These are phyloP conservation scores for Paramecium sonneborni DNA, from an alignment of 73 alveolate species.

Conservation along the genomic window DNA sequence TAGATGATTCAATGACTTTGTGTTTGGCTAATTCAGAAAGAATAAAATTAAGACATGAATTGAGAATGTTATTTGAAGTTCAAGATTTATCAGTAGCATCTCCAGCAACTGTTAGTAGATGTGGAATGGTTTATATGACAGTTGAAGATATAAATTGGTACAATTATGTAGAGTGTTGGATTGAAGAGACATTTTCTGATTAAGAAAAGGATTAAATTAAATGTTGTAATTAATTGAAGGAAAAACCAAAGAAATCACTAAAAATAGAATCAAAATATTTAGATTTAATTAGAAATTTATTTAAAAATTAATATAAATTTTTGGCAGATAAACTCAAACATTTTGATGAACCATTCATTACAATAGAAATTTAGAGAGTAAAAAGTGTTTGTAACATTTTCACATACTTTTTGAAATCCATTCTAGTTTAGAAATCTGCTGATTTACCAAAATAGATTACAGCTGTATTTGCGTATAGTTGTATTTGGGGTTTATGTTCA, in stretches of 20 bases:
- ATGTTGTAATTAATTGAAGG: neutral
- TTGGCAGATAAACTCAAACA: neutral
- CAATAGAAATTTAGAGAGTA: constrained; percentile 72
- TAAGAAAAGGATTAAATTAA: neutral
- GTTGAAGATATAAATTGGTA: constrained; percentile 78
- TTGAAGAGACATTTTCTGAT: constrained; percentile 64
- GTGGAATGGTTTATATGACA: constrained; percentile 79
- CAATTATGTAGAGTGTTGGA: constrained; percentile 91
- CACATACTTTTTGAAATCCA: neutral
- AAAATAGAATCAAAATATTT: neutral
- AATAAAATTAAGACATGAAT: constrained; percentile 79
- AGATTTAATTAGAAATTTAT: constrained; percentile 29
- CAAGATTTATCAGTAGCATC: constrained; percentile 82
- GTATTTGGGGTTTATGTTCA: constrained; percentile 80
- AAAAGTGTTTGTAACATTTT: constrained; percentile 77
- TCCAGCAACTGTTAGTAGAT: constrained; percentile 78
- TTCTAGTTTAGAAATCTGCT: constrained; percentile 46
- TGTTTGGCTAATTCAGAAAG: constrained; percentile 87
- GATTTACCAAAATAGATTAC: constrained; percentile 74
- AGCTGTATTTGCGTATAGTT: constrained; percentile 68
- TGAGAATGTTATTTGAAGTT: constrained; percentile 82
- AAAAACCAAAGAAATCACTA: neutral
- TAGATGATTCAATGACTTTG: constrained; percentile 86
- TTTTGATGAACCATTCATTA: constrained; percentile 72
- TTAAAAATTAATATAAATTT: neutral